Evolutionary conservation across 208 protist genomes (phyloP).

Genomic region (Paratrypanosoma confusum): DNA sequence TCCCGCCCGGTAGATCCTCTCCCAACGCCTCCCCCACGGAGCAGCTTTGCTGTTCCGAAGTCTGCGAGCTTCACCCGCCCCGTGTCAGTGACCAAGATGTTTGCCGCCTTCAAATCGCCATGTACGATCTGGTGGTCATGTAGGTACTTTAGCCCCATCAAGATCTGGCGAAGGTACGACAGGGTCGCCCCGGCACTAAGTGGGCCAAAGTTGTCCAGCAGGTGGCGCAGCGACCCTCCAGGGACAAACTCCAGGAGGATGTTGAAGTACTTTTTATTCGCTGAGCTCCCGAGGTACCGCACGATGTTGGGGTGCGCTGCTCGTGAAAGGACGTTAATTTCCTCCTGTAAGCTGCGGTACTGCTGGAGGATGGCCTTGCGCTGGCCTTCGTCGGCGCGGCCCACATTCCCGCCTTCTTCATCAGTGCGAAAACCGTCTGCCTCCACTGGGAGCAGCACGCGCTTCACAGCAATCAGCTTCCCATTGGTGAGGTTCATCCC

Average conservation of each 20-base stretch:
- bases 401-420: conserved; percentile 25
- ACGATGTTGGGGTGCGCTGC: conserved; percentile 86
- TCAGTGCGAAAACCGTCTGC: conserved; percentile 10
- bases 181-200: conserved; percentile 73
- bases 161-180: conserved; percentile 68
- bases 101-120: conserved; percentile 84
- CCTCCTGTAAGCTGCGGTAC: conserved; percentile 77
- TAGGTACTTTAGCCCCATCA: conserved; percentile 79
- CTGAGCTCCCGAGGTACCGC: conserved; percentile 80
- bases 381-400: conserved; percentile 4
- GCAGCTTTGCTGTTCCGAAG: conserved; percentile 78
- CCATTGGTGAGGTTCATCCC: conserved; percentile 86
- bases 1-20: not conserved
- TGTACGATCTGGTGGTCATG: conserved; percentile 84
- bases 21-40: conserved; percentile 21
- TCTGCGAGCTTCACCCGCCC: conserved; percentile 81
- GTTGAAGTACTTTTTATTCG: conserved; percentile 79
- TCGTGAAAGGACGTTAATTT: conserved; percentile 85
- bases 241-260: conserved; percentile 88
- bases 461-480: conserved; percentile 85
- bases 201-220: conserved; percentile 83
- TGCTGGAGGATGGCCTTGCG: conserved; percentile 56
- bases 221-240: conserved; percentile 76
- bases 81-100: conserved; percentile 85
- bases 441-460: conserved; percentile 52